These are phyloP conservation scores for Carallia pectinifolia DNA, from an alignment of 345 rosid genomes.

Conservation along the genomic window DNA sequence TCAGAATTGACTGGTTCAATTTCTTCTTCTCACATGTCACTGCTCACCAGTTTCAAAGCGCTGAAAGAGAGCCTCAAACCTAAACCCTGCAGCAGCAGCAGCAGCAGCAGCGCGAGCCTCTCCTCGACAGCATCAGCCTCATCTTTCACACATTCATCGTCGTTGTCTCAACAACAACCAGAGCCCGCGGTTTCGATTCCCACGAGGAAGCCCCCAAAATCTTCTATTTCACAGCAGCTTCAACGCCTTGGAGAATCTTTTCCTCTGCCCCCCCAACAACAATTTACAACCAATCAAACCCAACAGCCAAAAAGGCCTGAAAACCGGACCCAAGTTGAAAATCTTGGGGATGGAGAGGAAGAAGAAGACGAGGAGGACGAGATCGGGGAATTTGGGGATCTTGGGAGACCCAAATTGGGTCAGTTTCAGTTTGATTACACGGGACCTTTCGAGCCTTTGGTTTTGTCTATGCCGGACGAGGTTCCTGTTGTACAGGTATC, in stretches of 20 bases:
- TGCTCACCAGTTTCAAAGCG: constrained; percentile 21
- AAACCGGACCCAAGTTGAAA: constrained; percentile 20
- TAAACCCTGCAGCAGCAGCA: constrained; percentile 53
- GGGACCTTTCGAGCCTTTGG: constrained; percentile 79
- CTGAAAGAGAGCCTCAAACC: constrained; percentile 72
- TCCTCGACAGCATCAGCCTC: background rate
- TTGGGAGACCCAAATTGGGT: constrained; percentile 59
- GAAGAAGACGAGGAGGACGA: constrained; percentile 37
- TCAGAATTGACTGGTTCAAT: no score
- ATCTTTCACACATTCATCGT: constrained; percentile 23
- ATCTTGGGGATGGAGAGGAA: constrained; percentile 21
- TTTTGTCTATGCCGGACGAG: constrained; percentile 57
- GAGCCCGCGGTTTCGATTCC: constrained; percentile 29
- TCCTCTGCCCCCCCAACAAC: constrained; percentile 29
- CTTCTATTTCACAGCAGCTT: constrained; percentile 70
- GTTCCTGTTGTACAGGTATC: constrained; percentile 63
- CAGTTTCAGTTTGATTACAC: constrained; percentile 60
- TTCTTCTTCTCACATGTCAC: constrained; percentile 10
- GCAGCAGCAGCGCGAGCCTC: constrained; percentile 13
- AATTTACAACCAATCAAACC: background rate
- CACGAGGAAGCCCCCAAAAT: constrained; percentile 76
- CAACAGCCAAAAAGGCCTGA: background rate
- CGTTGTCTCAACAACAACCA: constrained; percentile 23
- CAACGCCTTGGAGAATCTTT: constrained; percentile 63
- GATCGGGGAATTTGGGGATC: constrained; percentile 22